These are phyloP conservation scores for Monilinia laxa DNA, from an alignment of 2,329 filamentous ascomycete genomes.

Conservation along the genomic window DNA sequence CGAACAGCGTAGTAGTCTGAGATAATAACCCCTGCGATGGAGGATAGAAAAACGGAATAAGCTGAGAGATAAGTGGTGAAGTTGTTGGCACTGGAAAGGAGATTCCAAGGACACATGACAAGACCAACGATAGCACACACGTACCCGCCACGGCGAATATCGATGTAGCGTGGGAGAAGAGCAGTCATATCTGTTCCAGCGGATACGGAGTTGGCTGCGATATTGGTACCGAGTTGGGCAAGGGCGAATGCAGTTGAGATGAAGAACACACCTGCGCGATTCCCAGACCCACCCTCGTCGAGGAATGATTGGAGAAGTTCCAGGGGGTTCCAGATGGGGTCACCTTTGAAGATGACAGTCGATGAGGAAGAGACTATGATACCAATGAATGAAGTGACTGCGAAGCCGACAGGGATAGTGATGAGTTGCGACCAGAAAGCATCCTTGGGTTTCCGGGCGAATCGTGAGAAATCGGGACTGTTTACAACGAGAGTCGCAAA, in stretches of 20 bases:
- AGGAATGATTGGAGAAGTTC: conserved; percentile 66
- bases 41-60: conserved; percentile 91
- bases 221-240: conserved; percentile 83
- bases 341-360: conserved; percentile 60
- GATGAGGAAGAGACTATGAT: conserved; percentile 76
- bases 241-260: conserved; percentile 70
- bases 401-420: conserved; percentile 70
- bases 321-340: conserved; percentile 73
- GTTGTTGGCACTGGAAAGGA: conserved; percentile 72
- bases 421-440: conserved; percentile 79
- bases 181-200: conserved; percentile 77
- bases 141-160: conserved; percentile 84
- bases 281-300: conserved; percentile 63
- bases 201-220: conserved; percentile 81
- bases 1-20: conserved; percentile 86
- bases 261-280: conserved; percentile 74
- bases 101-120: conserved; percentile 83
- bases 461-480: conserved; percentile 82
- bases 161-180: conserved; percentile 74
- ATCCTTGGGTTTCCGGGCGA: conserved; percentile 72
- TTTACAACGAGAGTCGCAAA: conserved; percentile 83
- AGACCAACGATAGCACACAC: conserved; percentile 78
- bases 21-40: conserved; percentile 88
- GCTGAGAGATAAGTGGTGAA: conserved; percentile 91
- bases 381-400: conserved; percentile 79